phyloP scores from a whole-genome alignment of 805 yeast genomes.

The Scheffersomyces coipomensis region DNA sequence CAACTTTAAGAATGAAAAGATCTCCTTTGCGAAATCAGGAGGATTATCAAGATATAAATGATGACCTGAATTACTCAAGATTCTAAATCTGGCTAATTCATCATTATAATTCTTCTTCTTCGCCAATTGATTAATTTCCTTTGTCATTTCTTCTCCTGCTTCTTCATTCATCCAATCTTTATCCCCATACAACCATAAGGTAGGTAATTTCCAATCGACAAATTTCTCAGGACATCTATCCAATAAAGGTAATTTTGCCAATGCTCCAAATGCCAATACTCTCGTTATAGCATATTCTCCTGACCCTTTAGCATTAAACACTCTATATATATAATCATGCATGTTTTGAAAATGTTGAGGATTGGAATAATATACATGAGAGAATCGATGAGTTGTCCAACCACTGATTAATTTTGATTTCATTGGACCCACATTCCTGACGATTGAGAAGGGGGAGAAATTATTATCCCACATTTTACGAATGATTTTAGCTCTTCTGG shows the following conservation, averaged over 20 bases:
- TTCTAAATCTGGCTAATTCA: constrained; percentile 28
- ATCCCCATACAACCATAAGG: constrained; percentile 66
- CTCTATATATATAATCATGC: constrained; percentile 54
- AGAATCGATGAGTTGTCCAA: constrained; percentile 52
- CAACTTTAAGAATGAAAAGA: constrained; percentile 33
- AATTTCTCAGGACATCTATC: constrained; percentile 46
- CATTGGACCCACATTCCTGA: constrained; percentile 52
- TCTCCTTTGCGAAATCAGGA: constrained; percentile 25
- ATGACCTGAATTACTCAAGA: constrained; percentile 49
- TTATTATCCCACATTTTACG: constrained; percentile 51
- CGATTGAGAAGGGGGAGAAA: constrained; percentile 52
- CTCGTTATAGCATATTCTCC: constrained; percentile 67
- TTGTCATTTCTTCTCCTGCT: constrained; percentile 50
- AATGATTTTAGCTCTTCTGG: constrained; percentile 28
- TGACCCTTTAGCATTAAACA: constrained; percentile 54
- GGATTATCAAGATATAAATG: constrained; percentile 56
- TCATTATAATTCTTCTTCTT: constrained; percentile 26
- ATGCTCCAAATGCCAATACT: constrained; percentile 58
- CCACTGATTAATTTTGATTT: constrained; percentile 48
- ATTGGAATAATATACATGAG: constrained; percentile 37
- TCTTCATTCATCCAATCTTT: constrained; percentile 68
- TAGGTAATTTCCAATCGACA: constrained; percentile 43
- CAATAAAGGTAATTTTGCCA: constrained; percentile 53
- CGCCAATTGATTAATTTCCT: constrained; percentile 26
- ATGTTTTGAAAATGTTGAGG: constrained; percentile 36